Percentiles rank a stretch among this genome's conserved stretches.
Evolutionary conservation across 345 rosid genomes (phyloP).

Genomic region (Cardamine occulta): DNA sequence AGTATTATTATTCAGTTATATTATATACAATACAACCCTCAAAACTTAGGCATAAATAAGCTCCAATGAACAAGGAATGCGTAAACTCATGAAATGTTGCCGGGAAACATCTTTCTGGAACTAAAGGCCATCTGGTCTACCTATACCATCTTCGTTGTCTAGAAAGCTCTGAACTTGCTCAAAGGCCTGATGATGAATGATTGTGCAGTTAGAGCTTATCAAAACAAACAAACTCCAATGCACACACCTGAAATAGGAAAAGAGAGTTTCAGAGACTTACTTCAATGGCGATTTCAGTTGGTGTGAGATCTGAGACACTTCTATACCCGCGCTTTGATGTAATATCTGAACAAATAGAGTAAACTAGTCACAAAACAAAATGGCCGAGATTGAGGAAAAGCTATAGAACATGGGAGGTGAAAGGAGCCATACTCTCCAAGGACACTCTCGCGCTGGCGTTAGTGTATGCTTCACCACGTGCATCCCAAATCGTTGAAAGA

Average conservation of each 20-base stretch:
- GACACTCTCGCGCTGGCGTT: constrained; percentile 79
- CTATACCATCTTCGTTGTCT: constrained; percentile 17
- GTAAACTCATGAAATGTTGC: constrained; percentile 10
- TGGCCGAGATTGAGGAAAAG: constrained; percentile 16
- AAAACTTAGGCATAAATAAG: constrained; percentile 32
- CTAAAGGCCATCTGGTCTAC: constrained; percentile 24
- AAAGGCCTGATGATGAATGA: constrained; percentile 34
- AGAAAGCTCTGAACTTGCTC: constrained; percentile 38
- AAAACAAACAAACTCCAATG: constrained; percentile 11
- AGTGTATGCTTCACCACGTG: constrained; percentile 67
- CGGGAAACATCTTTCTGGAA: neutral
- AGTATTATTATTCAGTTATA: constrained; percentile 17
- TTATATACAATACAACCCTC: constrained; percentile 9
- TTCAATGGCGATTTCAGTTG: constrained; percentile 72
- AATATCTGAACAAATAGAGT: constrained; percentile 54
- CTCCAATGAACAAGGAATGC: constrained; percentile 1
- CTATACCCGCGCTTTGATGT: constrained; percentile 65
- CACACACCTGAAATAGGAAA: neutral
- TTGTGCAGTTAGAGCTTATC: constrained; percentile 24
- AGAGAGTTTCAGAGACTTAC: constrained; percentile 29
- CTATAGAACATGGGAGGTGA: constrained; percentile 5
- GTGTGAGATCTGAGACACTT: constrained; percentile 66
- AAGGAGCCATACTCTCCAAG: constrained; percentile 61
- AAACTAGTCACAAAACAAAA: constrained; percentile 11
- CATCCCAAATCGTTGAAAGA: constrained; percentile 66